Evolutionary conservation across 257 asterid genomes (phyloP), one percentile per base, ranked within the genome.

Genomic region (Solanum sitiens): DNA sequence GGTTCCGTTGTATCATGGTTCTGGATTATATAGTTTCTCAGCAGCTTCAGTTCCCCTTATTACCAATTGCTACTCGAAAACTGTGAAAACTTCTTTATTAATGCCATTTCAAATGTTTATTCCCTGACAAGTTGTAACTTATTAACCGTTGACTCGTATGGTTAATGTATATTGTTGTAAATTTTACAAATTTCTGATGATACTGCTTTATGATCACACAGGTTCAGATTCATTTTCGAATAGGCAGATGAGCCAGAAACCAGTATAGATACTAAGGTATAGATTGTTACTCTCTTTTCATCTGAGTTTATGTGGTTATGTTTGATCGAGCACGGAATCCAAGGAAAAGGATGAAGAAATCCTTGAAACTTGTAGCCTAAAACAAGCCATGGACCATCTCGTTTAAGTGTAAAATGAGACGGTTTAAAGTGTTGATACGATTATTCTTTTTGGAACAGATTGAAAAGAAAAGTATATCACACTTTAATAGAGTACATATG

Each of bases 1-100:
- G 98, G 99, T 72, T 97, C 98, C 25, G 83, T 95, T 67, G 92
- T 94, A 7, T 95, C 99, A 16, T 97, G 98, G 99, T 91, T 97
- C 86, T 97, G 99, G 99, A 94, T 95, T 87, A 91, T 96, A 56
- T 95, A 91, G 73, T 45, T 88, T 65, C 25, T 84, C 79, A 25
- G 76, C 35, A 39, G 73, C 61, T 47, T 74, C 30, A 7, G 83
- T 74, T 21, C 3, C 30, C 32, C 20, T 39, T 40, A 11, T 5
- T 39, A 74, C 33, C 32, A 21, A 21, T 42, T 76, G 35, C 42
- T 20, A n/a, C 37, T 12, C 14, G 1, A n/a, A 76, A 75, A 40
- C 23, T 23, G 21, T n/a, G 37, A 42, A 77, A 71, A 42, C n/a
- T 77, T 44, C 8, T 75, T 15, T 77, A 6, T 40, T 75, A 33